Conservation (phyloP, 495 filamentous ascomycete genomes). For the Penicillium coffeae region DNA sequence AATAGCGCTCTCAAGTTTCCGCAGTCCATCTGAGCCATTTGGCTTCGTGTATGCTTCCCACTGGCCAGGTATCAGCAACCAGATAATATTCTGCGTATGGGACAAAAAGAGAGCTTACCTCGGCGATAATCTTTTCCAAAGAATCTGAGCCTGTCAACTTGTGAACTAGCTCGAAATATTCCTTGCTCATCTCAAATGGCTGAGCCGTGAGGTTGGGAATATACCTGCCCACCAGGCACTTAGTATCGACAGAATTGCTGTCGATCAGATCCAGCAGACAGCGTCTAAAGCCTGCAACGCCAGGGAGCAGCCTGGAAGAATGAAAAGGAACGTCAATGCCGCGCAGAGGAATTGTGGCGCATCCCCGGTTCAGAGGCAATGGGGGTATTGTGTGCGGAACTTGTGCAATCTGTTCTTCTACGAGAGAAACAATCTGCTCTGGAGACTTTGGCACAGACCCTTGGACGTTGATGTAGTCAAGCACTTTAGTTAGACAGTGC, state of each 20-base stretch:
- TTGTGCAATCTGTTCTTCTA: conserved; percentile 75
- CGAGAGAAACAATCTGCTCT: conserved; percentile 74
- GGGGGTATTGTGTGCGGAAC: conserved; percentile 79
- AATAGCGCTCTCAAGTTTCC: too few species aligned
- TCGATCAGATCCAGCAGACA: conserved; percentile 99
- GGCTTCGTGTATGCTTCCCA: too few species aligned
- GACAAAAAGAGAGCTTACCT: too few species aligned
- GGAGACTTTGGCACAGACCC: conserved; percentile 93
- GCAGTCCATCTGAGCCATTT: too few species aligned
- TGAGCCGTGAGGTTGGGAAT: conserved; percentile 97
- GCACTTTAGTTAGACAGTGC: conserved; percentile 86
- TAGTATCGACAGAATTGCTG: conserved; percentile 94
- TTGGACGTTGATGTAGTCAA: conserved; percentile 91
- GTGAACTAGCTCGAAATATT: conserved; percentile 99
- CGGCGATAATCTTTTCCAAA: too few species aligned
- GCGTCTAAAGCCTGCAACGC: conserved; percentile 95
- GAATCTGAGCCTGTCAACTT: conserved; percentile 86
- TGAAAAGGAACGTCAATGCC: conserved; percentile 99
- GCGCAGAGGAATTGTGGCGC: conserved; percentile 92
- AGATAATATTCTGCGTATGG: too few species aligned
- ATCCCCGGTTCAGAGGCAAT: conserved; percentile 86
- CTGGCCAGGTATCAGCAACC: too few species aligned
- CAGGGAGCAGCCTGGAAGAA: conserved; percentile 91
- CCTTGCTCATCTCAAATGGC: conserved; percentile 93
- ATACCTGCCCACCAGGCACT: conserved; percentile 95